These are phyloP conservation scores for Yarrowia galli DNA, from an alignment of 1,139 yeast species.

Conservation along the genomic window DNA sequence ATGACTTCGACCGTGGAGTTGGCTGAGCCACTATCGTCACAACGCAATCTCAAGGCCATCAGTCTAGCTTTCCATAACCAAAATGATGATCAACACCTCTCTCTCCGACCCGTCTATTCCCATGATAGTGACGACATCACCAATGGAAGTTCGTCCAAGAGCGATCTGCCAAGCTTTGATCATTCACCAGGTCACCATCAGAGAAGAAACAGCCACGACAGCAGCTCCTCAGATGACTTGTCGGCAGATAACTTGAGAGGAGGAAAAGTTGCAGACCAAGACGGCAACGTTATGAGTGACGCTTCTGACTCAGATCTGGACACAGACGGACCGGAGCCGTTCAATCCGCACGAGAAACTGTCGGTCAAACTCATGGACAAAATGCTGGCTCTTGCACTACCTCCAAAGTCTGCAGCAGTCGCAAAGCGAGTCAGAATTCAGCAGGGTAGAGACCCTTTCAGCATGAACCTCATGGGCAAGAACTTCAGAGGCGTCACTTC, in stretches of 20 bases:
- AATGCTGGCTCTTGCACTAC: slow-evolving; percentile 28
- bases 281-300: slow-evolving; percentile 12
- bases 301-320: neutral
- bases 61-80: slow-evolving; percentile 11
- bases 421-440: slow-evolving; percentile 63
- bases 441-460: slow-evolving; percentile 69
- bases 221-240: neutral
- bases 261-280: slow-evolving; percentile 14
- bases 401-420: slow-evolving; percentile 3
- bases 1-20: slow-evolving; percentile 15
- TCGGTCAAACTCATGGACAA: slow-evolving; percentile 35
- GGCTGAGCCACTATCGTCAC: slow-evolving; percentile 21
- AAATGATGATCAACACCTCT: neutral
- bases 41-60: slow-evolving; percentile 25
- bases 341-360: slow-evolving; percentile 13
- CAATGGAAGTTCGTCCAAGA: neutral
- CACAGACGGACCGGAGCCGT: neutral
- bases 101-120: slow-evolving; percentile 7
- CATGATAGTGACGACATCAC: neutral
- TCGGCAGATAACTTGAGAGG: neutral
- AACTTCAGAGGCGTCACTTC: slow-evolving; percentile 73
- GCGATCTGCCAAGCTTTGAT: neutral
- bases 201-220: neutral
- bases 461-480: slow-evolving; percentile 71
- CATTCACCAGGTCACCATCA: neutral